Conservation (phyloP, 768 basidiomycete species). For the Rhodotorula graminis region DNA sequence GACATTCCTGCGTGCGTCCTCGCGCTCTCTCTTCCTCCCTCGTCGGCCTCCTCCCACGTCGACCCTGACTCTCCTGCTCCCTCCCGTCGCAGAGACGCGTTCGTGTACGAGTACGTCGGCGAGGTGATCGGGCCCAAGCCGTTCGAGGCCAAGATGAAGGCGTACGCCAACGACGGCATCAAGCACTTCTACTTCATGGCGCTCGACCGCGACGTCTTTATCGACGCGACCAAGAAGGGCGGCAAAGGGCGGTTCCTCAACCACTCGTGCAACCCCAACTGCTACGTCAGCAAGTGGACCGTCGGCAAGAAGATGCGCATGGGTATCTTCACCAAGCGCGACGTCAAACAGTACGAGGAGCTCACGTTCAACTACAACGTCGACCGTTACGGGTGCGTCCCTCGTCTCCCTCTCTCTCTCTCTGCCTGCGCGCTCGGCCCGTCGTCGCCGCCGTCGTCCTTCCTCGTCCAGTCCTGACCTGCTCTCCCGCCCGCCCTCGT, state of each 20-base stretch:
- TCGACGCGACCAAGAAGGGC: slow-evolving; percentile 95
- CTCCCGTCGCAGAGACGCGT: slow-evolving; percentile 62
- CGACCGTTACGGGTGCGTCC: slow-evolving; percentile 87
- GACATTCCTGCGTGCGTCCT: slow-evolving; percentile 49
- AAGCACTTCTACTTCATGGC: slow-evolving; percentile 99
- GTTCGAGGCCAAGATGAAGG: slow-evolving; percentile 89
- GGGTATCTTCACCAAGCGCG: slow-evolving; percentile 70
- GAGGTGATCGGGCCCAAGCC: slow-evolving; percentile 83
- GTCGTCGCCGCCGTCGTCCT: too few relatives aligned
- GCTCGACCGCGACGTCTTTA: slow-evolving; percentile 96
- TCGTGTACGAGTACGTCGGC: slow-evolving; percentile 97
- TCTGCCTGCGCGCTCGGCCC: not conserved
- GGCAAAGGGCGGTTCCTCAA: slow-evolving; percentile 97
- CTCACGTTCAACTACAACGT: slow-evolving; percentile 99
- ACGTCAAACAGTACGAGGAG: slow-evolving; percentile 73
- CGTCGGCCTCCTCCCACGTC: too few relatives aligned
- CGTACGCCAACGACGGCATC: slow-evolving; percentile 87
- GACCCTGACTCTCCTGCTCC: not conserved
- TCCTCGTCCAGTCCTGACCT: not conserved
- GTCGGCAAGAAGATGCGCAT: slow-evolving; percentile 82
- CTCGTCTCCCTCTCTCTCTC: not conserved
- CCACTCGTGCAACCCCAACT: slow-evolving; percentile 96
- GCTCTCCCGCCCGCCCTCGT: too few relatives aligned
- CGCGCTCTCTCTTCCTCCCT: not conserved
- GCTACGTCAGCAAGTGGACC: slow-evolving; percentile 97